phyloP scores from a whole-genome alignment of 1,284 basidiomycete species.

The Butyriboletus appendiculatus region DNA sequence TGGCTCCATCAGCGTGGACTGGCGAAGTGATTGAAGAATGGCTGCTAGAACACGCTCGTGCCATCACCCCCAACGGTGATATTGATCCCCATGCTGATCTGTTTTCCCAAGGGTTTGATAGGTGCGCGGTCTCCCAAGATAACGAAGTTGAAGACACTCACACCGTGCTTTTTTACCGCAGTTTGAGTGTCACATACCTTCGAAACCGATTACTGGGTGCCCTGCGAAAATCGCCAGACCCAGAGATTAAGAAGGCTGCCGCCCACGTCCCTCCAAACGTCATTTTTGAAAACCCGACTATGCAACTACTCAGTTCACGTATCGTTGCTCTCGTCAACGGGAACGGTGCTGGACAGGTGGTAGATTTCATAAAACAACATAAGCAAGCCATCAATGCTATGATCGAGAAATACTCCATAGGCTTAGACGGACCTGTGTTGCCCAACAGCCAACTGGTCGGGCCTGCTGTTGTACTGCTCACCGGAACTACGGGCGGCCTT shows the following conservation, averaged over 20 bases:
- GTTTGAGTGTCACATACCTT: constrained; percentile 37
- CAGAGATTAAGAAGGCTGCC: constrained; percentile 3
- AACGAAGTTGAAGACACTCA: neutral
- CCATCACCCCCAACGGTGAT: constrained; percentile 19
- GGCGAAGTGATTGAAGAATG: constrained; percentile 25
- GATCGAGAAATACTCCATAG: constrained; percentile 30
- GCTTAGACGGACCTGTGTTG: constrained; percentile 14
- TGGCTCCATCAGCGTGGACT: constrained; percentile 26
- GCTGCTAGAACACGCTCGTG: constrained; percentile 29
- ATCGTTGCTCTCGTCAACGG: constrained; percentile 16
- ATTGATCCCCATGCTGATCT: constrained; percentile 27
- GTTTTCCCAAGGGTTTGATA: constrained; percentile 40
- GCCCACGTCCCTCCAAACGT: constrained; percentile 18
- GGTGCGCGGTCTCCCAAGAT: constrained; percentile 18
- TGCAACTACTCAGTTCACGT: constrained; percentile 17
- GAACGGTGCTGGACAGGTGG: neutral
- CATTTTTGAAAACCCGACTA: constrained; percentile 31
- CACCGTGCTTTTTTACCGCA: neutral
- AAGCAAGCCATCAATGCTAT: constrained; percentile 22
- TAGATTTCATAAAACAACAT: constrained; percentile 9
- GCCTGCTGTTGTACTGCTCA: constrained; percentile 33
- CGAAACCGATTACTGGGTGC: constrained; percentile 35
- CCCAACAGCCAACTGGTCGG: constrained; percentile 1
- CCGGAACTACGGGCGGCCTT: constrained; percentile 39
- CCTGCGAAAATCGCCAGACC: constrained; percentile 26